These are phyloP conservation scores for Kodamaea hsintzibuensis DNA, from an alignment of 805 yeast species.

Conservation along the genomic window DNA sequence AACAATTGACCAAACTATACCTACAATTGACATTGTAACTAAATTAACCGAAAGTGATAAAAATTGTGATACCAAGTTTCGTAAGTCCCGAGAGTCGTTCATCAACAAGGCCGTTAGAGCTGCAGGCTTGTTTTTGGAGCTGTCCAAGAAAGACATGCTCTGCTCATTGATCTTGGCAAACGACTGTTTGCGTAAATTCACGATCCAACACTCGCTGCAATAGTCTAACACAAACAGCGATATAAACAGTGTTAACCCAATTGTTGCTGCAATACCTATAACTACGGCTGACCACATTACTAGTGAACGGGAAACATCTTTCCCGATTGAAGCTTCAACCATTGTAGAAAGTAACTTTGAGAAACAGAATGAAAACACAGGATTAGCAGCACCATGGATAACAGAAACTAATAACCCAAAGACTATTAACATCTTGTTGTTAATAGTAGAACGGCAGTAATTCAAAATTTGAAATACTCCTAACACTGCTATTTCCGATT, in stretches of 20 bases:
- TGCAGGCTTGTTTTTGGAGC: slow-evolving; percentile 41
- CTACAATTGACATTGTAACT: slow-evolving; percentile 53
- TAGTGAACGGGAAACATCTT: slow-evolving; percentile 32
- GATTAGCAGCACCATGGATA: slow-evolving; percentile 64
- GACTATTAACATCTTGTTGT: slow-evolving; percentile 25
- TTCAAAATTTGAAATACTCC: slow-evolving; percentile 25
- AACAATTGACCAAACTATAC: slow-evolving; percentile 74
- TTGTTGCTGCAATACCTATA: slow-evolving; percentile 59
- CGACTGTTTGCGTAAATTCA: slow-evolving; percentile 47
- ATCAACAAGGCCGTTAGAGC: slow-evolving; percentile 66
- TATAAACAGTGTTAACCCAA: slow-evolving; percentile 57
- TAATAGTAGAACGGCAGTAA: slow-evolving; percentile 23
- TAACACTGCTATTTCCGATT: slow-evolving; percentile 2
- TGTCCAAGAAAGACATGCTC: slow-evolving; percentile 53
- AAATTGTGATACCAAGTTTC: slow-evolving; percentile 64
- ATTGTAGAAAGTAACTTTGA: slow-evolving; percentile 68
- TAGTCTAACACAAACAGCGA: slow-evolving; percentile 52
- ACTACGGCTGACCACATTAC: slow-evolving; percentile 70
- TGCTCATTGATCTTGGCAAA: slow-evolving; percentile 53
- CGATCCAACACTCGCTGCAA: slow-evolving; percentile 70
- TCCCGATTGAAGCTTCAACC: slow-evolving; percentile 44
- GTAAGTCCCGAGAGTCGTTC: slow-evolving; percentile 80
- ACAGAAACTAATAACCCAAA: slow-evolving; percentile 57
- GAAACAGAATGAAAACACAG: slow-evolving; percentile 76
- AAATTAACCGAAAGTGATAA: slow-evolving; percentile 56